Evolutionary conservation across 2,329 filamentous ascomycete species (phyloP).

Genomic region (Calcarisporium arbuscula): DNA sequence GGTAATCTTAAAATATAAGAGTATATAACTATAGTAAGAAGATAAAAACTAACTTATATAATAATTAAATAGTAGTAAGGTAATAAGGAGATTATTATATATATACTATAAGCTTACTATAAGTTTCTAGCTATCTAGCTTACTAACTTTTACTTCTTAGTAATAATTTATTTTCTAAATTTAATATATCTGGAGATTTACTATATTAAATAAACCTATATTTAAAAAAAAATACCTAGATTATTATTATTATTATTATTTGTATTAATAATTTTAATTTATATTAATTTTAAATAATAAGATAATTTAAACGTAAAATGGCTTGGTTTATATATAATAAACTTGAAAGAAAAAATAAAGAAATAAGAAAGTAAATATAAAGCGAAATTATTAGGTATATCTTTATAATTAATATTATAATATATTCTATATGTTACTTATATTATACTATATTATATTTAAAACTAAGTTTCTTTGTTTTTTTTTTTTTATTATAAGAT

Average conservation of each 20-base stretch:
- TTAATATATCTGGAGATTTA: too few relatives aligned
- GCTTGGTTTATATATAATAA: too few relatives aligned
- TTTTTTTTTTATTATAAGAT: background rate
- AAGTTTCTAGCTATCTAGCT: too few relatives aligned
- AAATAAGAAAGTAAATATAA: background rate
- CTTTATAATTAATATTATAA: background rate
- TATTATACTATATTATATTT: background rate
- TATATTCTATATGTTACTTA: background rate
- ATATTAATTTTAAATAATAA: background rate
- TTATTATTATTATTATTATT: background rate
- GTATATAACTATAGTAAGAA: too few relatives aligned
- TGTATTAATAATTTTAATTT: background rate
- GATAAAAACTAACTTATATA: too few relatives aligned
- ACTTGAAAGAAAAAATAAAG: background rate
- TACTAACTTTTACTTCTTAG: too few relatives aligned
- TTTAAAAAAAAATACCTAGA: background rate
- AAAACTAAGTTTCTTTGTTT: background rate
- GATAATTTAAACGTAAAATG: background rate
- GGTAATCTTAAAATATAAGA: too few relatives aligned
- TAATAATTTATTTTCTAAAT: too few relatives aligned
- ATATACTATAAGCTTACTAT: too few relatives aligned
- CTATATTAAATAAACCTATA: too few relatives aligned
- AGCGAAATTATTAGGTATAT: background rate
- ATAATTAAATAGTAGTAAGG: too few relatives aligned
- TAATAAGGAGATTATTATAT: too few relatives aligned